phyloP scores from a whole-genome alignment of 2,329 filamentous ascomycete species.

The Ceratocystis papillata region DNA sequence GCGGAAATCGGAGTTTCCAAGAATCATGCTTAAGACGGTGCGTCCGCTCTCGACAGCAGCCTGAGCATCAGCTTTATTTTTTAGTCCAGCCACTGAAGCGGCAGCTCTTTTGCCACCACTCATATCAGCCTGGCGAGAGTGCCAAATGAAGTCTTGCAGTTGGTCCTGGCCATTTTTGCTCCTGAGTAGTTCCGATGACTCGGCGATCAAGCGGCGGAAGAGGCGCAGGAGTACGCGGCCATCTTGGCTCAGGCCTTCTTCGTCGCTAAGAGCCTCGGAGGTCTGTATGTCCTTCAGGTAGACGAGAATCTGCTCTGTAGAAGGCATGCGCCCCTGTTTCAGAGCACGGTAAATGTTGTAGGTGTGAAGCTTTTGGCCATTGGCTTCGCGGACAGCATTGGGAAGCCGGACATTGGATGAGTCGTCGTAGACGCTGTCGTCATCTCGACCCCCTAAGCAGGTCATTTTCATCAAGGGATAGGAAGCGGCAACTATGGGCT shows the following conservation, averaged over 20 bases:
- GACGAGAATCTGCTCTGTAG: conserved; percentile 69
- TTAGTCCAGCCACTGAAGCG: conserved; percentile 49
- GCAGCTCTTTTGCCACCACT: conserved; percentile 57
- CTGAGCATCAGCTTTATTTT: conserved; percentile 55
- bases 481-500: not conserved
- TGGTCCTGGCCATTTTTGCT: conserved; percentile 78
- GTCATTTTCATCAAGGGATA: conserved; percentile 4
- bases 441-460: conserved; percentile 8
- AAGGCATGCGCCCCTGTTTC: conserved; percentile 79
- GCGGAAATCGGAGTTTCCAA: conserved; percentile 85
- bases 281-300: conserved; percentile 71
- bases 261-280: conserved; percentile 41
- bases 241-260: conserved; percentile 55
- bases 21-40: conserved; percentile 70
- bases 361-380: conserved; percentile 82
- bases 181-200: conserved; percentile 69
- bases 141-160: conserved; percentile 88
- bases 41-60: conserved; percentile 60
- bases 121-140: conserved; percentile 60
- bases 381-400: conserved; percentile 53
- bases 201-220: conserved; percentile 59
- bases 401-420: not conserved
- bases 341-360: conserved; percentile 86
- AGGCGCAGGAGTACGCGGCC: conserved; percentile 64
- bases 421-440: conserved; percentile 10